Evolutionary conservation across 805 yeast species (phyloP), one percentile per base, ranked within the genome.

Genomic region (Suhomyces sp.): DNA sequence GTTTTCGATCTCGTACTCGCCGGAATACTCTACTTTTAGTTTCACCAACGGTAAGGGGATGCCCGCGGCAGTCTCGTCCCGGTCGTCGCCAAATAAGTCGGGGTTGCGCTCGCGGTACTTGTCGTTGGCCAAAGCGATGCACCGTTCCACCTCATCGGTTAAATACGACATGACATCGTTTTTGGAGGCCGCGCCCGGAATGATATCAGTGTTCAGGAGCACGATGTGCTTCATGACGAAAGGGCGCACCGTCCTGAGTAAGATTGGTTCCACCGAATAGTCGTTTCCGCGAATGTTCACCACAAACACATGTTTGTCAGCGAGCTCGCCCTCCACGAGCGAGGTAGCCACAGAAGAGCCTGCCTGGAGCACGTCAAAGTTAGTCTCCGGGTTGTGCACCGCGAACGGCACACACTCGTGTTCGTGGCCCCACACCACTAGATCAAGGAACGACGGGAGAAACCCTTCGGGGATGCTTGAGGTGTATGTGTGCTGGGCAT

Each of bases 351-450:
- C 87, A 0, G 97, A 87, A 1, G 97, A 89, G 0, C 99, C 99
- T 0, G 97, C 94, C 64, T 91, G 97, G 37, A 94, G 75, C 0
- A 91, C 90, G 50, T 83, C 83, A 62, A 93, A 90, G 1, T 85
- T 86, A 2, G 79, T 79, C 9, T 76, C 77, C 1, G 82, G 73
- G 60, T 86, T 86, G 44, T 73, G 73, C 1, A 75, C 78, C 0
- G 96, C 83, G 52, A 81, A 82, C 0, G 93, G 89, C 4, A 85
- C 77, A 62, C 97, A 90, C 64, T 94, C 97, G 68, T 94, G 99
- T 65, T 94, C 99, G 67, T 94, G 99, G 15, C 99, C 99, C 99
- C 99, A 94, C 1, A 92, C 71, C 0, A 94, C 85, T 51, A 93
- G 74, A 63, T 94, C 91, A 45, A 94, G 61, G 63, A 92, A 91